Evolutionary conservation across 352 stramenopile species (phyloP).

Genomic region (Halophytophthora batemanensis): DNA sequence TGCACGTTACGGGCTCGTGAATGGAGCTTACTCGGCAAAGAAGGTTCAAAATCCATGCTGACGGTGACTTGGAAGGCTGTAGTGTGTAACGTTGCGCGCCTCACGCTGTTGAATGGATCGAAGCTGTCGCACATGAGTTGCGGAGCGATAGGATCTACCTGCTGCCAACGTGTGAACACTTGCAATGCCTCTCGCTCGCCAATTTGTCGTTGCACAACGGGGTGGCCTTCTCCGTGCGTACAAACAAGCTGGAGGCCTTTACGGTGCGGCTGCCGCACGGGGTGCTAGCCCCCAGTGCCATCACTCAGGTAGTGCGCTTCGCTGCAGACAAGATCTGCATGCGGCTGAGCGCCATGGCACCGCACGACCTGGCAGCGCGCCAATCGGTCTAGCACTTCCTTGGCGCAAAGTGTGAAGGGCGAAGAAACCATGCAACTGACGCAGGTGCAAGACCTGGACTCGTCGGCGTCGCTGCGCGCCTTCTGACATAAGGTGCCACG

Average conservation of each 20-base stretch:
- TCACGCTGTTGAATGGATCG: no score
- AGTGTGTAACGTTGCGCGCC: no score
- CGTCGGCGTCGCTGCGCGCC: conserved; percentile 30
- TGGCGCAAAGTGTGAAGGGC: conserved; percentile 54
- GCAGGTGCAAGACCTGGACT: conserved; percentile 31
- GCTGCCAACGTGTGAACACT: no score
- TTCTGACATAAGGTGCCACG: conserved; percentile 52
- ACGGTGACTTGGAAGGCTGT: no score
- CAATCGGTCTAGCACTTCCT: conserved; percentile 46
- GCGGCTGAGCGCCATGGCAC: conserved; percentile 25
- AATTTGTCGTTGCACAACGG: conserved; percentile 62
- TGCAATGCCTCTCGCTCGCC: conserved; percentile 44
- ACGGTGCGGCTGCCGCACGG: conserved; percentile 66
- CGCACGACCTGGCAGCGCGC: conserved; percentile 27
- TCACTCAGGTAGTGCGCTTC: conserved; percentile 34
- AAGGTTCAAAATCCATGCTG: no score
- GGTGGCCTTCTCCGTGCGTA: conserved; percentile 73
- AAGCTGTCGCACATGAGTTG: no score
- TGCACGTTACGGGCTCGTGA: no score
- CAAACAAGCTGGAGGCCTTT: conserved; percentile 73
- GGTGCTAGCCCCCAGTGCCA: conserved; percentile 35
- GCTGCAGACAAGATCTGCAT: conserved; percentile 28
- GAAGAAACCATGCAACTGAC: conserved; percentile 39
- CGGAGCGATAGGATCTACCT: no score
- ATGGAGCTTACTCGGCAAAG: no score